A percentile compares a stretch with the other conserved stretches of the same genome.
phyloP scores from a whole-genome alignment of 1,284 basidiomycete species.

The Fistulinella staudtii region DNA sequence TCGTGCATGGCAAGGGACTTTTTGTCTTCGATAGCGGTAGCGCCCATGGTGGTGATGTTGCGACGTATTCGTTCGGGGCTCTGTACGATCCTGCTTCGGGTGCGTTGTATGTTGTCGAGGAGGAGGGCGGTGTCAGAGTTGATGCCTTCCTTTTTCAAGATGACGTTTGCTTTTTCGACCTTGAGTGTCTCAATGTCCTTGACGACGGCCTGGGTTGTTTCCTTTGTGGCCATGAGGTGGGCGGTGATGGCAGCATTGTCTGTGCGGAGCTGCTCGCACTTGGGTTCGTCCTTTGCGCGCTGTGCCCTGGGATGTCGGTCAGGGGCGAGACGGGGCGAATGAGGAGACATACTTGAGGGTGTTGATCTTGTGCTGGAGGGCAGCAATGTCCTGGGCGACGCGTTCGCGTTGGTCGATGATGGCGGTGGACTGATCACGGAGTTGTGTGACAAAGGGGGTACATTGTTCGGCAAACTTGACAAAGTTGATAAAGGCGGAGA shows the following conservation, averaged over 20 bases:
- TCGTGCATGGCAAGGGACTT: constrained; percentile 58
- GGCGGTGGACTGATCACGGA: constrained; percentile 58
- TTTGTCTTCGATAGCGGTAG: constrained; percentile 58
- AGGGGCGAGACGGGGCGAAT: neutral
- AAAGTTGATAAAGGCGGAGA: constrained; percentile 91
- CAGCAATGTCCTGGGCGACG: constrained; percentile 47
- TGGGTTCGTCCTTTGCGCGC: constrained; percentile 67
- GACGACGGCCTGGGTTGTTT: constrained; percentile 55
- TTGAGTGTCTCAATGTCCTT: constrained; percentile 66
- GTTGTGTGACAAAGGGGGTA: constrained; percentile 51
- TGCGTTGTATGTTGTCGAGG: constrained; percentile 56
- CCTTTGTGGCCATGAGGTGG: constrained; percentile 64
- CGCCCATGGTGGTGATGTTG: constrained; percentile 70
- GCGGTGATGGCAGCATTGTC: constrained; percentile 62
- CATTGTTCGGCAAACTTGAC: constrained; percentile 84
- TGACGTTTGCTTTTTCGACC: constrained; percentile 55
- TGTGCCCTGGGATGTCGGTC: constrained; percentile 49
- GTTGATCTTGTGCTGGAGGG: constrained; percentile 52
- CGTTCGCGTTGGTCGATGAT: constrained; percentile 54
- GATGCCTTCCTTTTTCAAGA: constrained; percentile 61
- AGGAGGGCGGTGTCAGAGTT: constrained; percentile 54
- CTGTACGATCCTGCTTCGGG: constrained; percentile 74
- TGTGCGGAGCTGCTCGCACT: constrained; percentile 54
- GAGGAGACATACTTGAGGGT: constrained; percentile 55
- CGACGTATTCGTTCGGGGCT: constrained; percentile 83